A percentile compares a stretch with the other conserved stretches of the same genome.
phyloP scores from a whole-genome alignment of 306 rosid genomes.

The Sindora glabra region DNA sequence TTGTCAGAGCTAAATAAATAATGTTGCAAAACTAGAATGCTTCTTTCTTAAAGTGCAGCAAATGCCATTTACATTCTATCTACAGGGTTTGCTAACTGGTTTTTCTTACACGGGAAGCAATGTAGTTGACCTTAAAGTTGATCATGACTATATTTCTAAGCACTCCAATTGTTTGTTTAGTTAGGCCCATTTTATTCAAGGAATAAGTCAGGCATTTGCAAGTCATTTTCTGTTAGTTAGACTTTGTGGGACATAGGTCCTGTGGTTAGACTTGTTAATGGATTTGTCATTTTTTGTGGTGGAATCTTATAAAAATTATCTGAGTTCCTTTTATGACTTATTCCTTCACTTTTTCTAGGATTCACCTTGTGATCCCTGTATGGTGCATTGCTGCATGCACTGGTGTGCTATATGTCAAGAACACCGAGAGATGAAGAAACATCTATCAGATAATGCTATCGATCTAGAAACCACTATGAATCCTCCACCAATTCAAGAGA shows the following conservation, averaged over 20 bases:
- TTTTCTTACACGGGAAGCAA: not conserved
- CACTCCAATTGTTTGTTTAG: too few relatives aligned
- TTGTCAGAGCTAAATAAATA: not conserved
- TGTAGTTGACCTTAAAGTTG: not conserved
- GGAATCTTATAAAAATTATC: not conserved
- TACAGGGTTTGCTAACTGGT: too few relatives aligned
- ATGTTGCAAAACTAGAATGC: not conserved
- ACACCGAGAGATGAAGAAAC: slow-evolving; percentile 48
- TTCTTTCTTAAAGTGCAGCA: too few relatives aligned
- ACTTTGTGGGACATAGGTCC: too few relatives aligned
- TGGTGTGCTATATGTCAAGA: slow-evolving; percentile 58
- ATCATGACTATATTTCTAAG: not conserved
- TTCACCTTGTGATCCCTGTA: slow-evolving; percentile 57
- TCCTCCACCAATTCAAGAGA: slow-evolving; percentile 47
- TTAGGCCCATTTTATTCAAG: not conserved
- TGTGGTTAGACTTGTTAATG: not conserved
- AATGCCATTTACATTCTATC: too few relatives aligned
- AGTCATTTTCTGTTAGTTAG: too few relatives aligned
- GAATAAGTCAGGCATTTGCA: not conserved
- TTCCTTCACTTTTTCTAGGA: slow-evolving; percentile 20
- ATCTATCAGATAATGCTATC: slow-evolving; percentile 22
- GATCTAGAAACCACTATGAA: slow-evolving; percentile 15
- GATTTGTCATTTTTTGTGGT: not conserved
- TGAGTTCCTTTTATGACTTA: not conserved
- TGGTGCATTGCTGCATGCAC: slow-evolving; percentile 53